A percentile compares a stretch with the other conserved stretches of the same genome.
Conservation (phyloP, 179 eudicot species). For the Camellia oleifera region DNA sequence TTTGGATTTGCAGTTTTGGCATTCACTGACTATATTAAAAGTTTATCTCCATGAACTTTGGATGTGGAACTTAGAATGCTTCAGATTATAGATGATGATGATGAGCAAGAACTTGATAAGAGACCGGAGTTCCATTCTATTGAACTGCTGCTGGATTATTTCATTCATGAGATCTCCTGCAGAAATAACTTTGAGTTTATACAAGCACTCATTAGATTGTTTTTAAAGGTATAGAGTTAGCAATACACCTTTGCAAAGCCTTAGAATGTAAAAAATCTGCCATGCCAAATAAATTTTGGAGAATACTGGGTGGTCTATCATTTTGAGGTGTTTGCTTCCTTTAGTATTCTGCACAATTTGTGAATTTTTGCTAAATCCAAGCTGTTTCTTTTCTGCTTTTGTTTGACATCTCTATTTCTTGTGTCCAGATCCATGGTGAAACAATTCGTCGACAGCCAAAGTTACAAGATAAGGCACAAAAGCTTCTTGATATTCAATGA, state of each 20-base stretch:
- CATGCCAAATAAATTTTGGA: background rate
- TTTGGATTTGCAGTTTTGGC: conserved; percentile 58
- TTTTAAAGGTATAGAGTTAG: conserved; percentile 63
- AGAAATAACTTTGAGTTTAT: conserved; percentile 88
- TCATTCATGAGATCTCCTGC: conserved; percentile 69
- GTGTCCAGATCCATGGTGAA: conserved; percentile 87
- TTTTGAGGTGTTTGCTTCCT: background rate
- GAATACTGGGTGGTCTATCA: background rate
- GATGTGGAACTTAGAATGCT: conserved; percentile 97
- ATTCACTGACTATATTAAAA: conserved; percentile 80
- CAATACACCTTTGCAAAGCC: background rate
- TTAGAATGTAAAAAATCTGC: background rate
- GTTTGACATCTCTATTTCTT: background rate
- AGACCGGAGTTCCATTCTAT: conserved; percentile 65
- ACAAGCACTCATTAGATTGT: conserved; percentile 80
- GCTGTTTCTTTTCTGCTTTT: conserved; percentile 3
- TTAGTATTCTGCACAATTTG: background rate
- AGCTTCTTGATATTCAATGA: conserved; percentile 67
- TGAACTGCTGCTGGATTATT: conserved; percentile 84
- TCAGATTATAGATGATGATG: conserved; percentile 85
- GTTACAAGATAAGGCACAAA: conserved; percentile 70
- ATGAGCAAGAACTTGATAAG: conserved; percentile 45
- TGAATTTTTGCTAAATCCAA: background rate
- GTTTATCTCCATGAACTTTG: conserved; percentile 78
- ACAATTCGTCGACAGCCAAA: conserved; percentile 53